phyloP scores from a whole-genome alignment of 1,284 basidiomycete genomes.

The Tremellales sp. region DNA sequence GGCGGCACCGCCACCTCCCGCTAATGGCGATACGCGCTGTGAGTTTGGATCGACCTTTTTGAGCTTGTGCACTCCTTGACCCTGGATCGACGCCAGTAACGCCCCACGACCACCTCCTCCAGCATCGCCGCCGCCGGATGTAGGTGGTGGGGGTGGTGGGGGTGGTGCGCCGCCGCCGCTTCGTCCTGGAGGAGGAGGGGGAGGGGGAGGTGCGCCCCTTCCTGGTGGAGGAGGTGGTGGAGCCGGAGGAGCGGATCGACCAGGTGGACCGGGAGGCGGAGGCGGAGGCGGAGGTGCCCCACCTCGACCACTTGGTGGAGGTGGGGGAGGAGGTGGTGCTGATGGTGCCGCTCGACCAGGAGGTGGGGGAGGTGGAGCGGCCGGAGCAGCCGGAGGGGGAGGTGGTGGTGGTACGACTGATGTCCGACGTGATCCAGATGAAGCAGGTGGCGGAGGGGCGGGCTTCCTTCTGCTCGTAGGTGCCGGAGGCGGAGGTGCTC shows the following conservation, averaged over 20 bases:
- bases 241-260: constrained; percentile 21
- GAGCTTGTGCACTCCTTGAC: constrained; percentile 65
- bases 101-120: constrained; percentile 54
- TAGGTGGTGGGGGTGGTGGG: constrained; percentile 54
- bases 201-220: constrained; percentile 75
- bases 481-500: constrained; percentile 40
- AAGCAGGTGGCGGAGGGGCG: constrained; percentile 48
- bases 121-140: constrained; percentile 41
- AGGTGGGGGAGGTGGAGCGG: constrained; percentile 32
- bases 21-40: constrained; percentile 46
- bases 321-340: constrained; percentile 22
- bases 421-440: too few relatives aligned
- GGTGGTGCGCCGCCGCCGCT: too few relatives aligned
- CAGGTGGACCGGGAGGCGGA: constrained; percentile 28
- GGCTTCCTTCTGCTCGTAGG: constrained; percentile 48
- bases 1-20: constrained; percentile 40
- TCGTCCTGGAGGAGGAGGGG: constrained; percentile 59
- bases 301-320: constrained; percentile 11
- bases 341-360: constrained; percentile 13
- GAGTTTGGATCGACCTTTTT: constrained; percentile 56
- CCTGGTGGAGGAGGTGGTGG: constrained; percentile 53
- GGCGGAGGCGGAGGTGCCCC: constrained; percentile 35
- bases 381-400: constrained; percentile 35
- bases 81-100: constrained; percentile 64
- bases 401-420: too few relatives aligned